Evolutionary conservation across 441 rosid genomes (phyloP).

Genomic region (Mallotus repandus): DNA sequence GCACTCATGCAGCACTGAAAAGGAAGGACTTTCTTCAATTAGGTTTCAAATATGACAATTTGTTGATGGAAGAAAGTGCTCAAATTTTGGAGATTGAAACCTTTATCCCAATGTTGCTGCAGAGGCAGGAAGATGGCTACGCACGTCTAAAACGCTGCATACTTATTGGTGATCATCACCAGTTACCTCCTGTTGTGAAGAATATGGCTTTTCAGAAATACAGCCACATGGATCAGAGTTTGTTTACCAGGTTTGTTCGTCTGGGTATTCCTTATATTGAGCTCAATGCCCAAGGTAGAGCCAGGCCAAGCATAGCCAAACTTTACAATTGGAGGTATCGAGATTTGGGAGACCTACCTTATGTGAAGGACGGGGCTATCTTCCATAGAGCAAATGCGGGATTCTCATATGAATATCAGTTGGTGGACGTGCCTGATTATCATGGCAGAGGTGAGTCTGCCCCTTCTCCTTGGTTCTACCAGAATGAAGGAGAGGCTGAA

Average conservation of each 20-base stretch:
- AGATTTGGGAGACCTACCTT: slow-evolving; percentile 93
- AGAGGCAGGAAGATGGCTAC: slow-evolving; percentile 97
- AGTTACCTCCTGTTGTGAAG: slow-evolving; percentile 98
- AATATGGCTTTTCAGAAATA: slow-evolving; percentile 99
- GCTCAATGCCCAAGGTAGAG: slow-evolving; percentile 99
- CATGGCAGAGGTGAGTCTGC: slow-evolving; percentile 90
- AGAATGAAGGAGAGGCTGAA: slow-evolving; percentile 99
- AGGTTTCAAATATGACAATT: slow-evolving; percentile 98
- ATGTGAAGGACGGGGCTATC: slow-evolving; percentile 62
- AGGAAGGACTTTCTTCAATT: slow-evolving; percentile 96
- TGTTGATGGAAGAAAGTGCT: slow-evolving; percentile 99
- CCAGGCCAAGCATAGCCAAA: slow-evolving; percentile 91
- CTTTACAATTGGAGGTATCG: slow-evolving; percentile 99
- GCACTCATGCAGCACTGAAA: slow-evolving; percentile 98
- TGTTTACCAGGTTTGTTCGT: slow-evolving; percentile 98
- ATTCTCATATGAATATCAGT: slow-evolving; percentile 89
- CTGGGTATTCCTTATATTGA: slow-evolving; percentile 96
- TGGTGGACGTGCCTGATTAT: slow-evolving; percentile 92
- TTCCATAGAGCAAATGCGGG: slow-evolving; percentile 93
- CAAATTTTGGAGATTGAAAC: slow-evolving; percentile 99
- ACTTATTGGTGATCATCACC: slow-evolving; percentile 98
- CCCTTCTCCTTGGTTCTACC: slow-evolving; percentile 99
- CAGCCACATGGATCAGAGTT: slow-evolving; percentile 99
- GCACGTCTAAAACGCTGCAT: slow-evolving; percentile 99
- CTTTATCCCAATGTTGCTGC: slow-evolving; percentile 98